Conservation (phyloP, 2,329 filamentous ascomycete species). For the Pezicula radicicola region DNA sequence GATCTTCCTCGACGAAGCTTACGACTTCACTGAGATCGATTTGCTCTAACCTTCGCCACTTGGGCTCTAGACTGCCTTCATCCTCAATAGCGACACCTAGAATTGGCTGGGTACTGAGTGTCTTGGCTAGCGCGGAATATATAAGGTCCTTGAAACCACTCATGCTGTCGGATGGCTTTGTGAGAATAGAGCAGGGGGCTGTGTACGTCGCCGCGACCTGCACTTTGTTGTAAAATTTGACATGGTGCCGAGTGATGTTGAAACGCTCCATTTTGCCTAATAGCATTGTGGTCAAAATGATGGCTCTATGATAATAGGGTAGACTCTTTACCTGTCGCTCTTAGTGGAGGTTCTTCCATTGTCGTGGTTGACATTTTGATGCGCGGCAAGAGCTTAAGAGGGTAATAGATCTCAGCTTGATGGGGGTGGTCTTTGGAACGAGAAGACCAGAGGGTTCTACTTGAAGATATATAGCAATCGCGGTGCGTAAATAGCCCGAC, state of each 20-base stretch:
- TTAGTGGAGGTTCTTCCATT: no score
- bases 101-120: conserved; percentile 13
- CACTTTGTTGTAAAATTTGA: conserved; percentile 20
- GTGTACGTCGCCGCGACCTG: conserved; percentile 15
- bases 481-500: no score
- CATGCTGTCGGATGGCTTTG: background rate
- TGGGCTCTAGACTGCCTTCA: conserved; percentile 8
- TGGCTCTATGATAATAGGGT: background rate
- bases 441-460: no score
- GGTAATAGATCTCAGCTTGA: no score
- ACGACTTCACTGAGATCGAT: conserved; percentile 13
- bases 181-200: conserved; percentile 6
- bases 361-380: no score
- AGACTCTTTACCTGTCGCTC: no score
- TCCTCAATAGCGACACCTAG: conserved; percentile 14
- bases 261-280: conserved; percentile 17
- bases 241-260: conserved; percentile 13
- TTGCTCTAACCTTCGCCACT: conserved; percentile 10
- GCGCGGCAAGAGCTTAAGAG: no score
- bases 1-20: conserved; percentile 10
- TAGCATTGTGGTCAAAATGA: background rate
- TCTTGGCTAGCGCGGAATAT: conserved; percentile 7
- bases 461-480: no score
- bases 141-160: conserved; percentile 7
- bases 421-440: no score